These are phyloP conservation scores for Geranium brycei DNA, from an alignment of 345 rosid species.

Conservation along the genomic window DNA sequence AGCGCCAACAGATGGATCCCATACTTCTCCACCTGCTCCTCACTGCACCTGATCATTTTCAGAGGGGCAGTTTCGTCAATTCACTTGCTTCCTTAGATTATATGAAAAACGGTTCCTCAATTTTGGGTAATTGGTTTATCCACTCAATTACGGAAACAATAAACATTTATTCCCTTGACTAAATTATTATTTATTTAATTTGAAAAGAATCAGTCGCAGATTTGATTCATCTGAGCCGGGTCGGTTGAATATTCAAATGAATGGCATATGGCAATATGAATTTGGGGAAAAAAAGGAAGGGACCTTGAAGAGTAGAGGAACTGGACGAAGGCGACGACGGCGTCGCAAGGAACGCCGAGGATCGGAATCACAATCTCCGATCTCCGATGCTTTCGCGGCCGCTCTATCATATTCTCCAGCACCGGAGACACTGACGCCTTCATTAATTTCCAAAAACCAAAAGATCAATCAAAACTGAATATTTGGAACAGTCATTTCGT, in stretches of 20 bases:
- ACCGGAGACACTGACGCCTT: constrained; percentile 33
- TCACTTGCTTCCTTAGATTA: background rate
- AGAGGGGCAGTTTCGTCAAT: background rate
- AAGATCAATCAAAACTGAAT: background rate
- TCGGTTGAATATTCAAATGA: background rate
- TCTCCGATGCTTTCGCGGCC: constrained; percentile 30
- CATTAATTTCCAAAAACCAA: background rate
- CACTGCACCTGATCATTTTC: constrained; percentile 35
- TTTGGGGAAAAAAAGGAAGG: background rate
- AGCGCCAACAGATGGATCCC: constrained; percentile 77
- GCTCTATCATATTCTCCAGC: constrained; percentile 26
- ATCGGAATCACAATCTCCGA: constrained; percentile 24
- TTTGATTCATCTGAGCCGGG: background rate
- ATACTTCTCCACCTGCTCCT: constrained; percentile 50
- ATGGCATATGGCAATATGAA: background rate
- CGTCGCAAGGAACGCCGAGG: constrained; percentile 35
- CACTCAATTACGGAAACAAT: background rate
- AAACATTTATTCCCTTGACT: background rate
- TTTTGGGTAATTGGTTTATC: background rate
- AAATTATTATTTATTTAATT: too few relatives aligned
- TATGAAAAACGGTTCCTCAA: background rate
- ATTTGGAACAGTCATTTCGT: background rate
- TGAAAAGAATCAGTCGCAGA: background rate
- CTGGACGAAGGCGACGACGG: constrained; percentile 28
- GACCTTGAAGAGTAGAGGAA: constrained; percentile 33